Evolutionary conservation across 495 filamentous ascomycete genomes (phyloP).

Genomic region (Aspergillus affinis): DNA sequence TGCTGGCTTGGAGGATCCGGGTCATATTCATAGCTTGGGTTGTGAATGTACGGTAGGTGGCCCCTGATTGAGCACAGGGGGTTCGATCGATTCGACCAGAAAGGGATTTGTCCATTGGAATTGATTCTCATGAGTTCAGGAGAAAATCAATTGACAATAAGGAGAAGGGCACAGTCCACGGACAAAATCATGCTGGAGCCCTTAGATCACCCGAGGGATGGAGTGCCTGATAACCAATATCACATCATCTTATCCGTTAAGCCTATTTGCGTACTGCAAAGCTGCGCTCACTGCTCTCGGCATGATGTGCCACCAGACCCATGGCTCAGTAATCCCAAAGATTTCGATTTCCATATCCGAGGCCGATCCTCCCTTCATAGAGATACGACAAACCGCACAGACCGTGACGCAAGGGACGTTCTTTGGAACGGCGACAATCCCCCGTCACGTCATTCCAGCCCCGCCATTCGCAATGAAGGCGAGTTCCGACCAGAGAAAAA

Average conservation of each 20-base stretch:
- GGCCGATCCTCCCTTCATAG: not conserved
- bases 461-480: conserved; percentile 39
- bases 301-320: not conserved
- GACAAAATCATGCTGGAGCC: too few relatives aligned
- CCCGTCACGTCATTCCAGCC: conserved; percentile 40
- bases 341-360: not conserved
- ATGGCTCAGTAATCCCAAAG: not conserved
- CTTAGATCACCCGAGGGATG: not conserved
- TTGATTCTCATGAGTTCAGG: not conserved
- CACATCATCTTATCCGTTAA: not conserved
- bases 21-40: not conserved
- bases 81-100: not conserved
- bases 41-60: not conserved
- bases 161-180: not conserved
- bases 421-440: conserved; percentile 2
- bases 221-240: not conserved
- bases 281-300: not conserved
- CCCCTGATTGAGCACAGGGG: not conserved
- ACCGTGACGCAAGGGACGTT: not conserved
- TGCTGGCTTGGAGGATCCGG: not conserved
- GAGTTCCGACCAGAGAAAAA: not conserved
- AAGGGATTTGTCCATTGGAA: not conserved
- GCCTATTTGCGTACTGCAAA: not conserved
- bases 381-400: not conserved
- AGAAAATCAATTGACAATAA: not conserved